A percentile compares a stretch with the other conserved stretches of the same genome.
These are phyloP conservation scores for Trametes maxima DNA, from an alignment of 768 basidiomycete species.

Conservation along the genomic window DNA sequence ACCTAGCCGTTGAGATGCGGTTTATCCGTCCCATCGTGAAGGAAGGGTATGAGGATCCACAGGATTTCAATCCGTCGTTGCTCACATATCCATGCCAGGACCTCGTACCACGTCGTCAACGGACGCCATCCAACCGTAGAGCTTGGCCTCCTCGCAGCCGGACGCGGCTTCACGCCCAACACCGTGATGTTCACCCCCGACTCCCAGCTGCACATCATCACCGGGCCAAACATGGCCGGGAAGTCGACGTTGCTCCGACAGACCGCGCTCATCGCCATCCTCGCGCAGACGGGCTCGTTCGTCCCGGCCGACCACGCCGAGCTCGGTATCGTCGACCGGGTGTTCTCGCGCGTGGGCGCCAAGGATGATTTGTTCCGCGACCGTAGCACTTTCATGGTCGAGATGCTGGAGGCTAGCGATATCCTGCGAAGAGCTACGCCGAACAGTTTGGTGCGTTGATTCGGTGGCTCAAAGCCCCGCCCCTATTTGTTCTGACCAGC, in stretches of 20 bases:
- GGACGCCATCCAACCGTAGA: conserved; percentile 96
- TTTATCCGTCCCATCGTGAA: conserved; percentile 72
- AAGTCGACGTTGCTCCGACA: conserved; percentile 95
- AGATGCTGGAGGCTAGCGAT: conserved; percentile 93
- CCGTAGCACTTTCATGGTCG: conserved; percentile 97
- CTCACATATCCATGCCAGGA: conserved; percentile 36
- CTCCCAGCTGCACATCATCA: conserved; percentile 79
- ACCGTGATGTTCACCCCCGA: conserved; percentile 61
- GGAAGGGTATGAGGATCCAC: conserved; percentile 56
- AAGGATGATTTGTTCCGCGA: conserved; percentile 94
- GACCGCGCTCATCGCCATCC: conserved; percentile 83
- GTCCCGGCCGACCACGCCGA: conserved; percentile 85
- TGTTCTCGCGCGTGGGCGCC: conserved; percentile 95
- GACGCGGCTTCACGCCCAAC: conserved; percentile 85
- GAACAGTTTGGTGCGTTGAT: conserved; percentile 68
- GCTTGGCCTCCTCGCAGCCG: conserved; percentile 72
- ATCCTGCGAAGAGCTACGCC: conserved; percentile 85
- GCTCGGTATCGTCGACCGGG: conserved; percentile 84
- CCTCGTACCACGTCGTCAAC: conserved; percentile 65
- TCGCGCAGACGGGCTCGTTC: conserved; percentile 92
- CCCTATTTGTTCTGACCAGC: conserved; percentile 7
- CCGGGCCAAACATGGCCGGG: conserved; percentile 95
- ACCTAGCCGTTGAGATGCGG: conserved; percentile 74
- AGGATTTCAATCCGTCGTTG: background rate
- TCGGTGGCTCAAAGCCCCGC: background rate